phyloP scores from a whole-genome alignment of 768 basidiomycete genomes.

The Podaxis sp. region DNA sequence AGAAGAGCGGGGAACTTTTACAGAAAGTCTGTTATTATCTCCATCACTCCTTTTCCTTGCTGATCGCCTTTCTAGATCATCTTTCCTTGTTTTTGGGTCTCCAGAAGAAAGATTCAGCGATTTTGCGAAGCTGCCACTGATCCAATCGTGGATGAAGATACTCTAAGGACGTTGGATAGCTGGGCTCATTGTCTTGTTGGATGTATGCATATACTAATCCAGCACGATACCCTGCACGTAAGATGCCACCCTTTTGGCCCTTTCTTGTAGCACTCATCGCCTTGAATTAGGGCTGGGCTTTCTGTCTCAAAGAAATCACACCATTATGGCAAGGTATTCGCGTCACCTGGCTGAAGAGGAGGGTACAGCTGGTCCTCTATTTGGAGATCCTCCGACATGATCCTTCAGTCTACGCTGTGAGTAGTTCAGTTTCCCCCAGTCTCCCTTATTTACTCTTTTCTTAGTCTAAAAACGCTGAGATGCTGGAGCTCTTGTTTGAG shows the following conservation, averaged over 20 bases:
- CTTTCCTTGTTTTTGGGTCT: slow-evolving; percentile 12
- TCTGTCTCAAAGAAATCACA: slow-evolving; percentile 6
- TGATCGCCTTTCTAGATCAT: not conserved
- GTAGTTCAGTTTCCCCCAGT: not conserved
- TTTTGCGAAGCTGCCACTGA: slow-evolving; percentile 11
- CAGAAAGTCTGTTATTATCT: not conserved
- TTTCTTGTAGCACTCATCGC: not conserved
- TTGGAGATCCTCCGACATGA: slow-evolving; percentile 12
- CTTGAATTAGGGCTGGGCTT: slow-evolving; percentile 5
- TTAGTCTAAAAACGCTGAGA: not conserved
- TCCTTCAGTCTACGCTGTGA: slow-evolving; percentile 8
- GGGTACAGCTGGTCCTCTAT: slow-evolving; percentile 4
- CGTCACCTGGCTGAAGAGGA: not conserved
- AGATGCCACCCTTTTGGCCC: not conserved
- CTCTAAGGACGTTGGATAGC: slow-evolving; percentile 10
- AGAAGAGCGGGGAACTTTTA: slow-evolving; percentile 1
- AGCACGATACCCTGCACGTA: slow-evolving; percentile 6
- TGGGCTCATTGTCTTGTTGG: slow-evolving; percentile 11
- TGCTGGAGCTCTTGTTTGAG: slow-evolving; percentile 2
- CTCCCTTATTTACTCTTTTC: not conserved
- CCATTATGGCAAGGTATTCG: slow-evolving; percentile 7
- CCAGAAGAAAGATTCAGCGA: slow-evolving; percentile 6
- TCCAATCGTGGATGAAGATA: not conserved
- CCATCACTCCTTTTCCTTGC: not conserved
- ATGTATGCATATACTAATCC: slow-evolving; percentile 13